phyloP scores from a whole-genome alignment of 2,329 filamentous ascomycete species.

The Clathrospora elynae region DNA sequence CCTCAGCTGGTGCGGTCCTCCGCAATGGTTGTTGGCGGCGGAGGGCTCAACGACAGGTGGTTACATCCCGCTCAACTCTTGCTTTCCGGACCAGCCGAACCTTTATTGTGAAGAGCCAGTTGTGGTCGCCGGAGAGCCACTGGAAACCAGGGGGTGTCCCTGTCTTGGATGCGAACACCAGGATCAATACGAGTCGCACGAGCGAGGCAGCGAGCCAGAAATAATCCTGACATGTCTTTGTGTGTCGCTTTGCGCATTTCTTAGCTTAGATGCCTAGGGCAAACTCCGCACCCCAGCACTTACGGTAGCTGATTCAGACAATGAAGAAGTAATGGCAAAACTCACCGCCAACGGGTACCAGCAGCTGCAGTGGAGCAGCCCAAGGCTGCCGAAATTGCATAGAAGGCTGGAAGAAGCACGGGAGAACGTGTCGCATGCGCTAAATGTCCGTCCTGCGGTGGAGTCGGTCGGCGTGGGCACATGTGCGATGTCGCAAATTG shows the following conservation, averaged over 20 bases:
- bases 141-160: conserved; percentile 15
- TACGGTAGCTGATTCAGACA: conserved; percentile 16
- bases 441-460: conserved; percentile 31
- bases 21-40: conserved; percentile 23
- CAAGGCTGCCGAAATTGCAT: conserved; percentile 38
- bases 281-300: conserved; percentile 11
- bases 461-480: conserved; percentile 23
- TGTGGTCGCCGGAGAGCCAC: conserved; percentile 19
- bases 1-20: conserved; percentile 27
- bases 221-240: conserved; percentile 37
- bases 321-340: conserved; percentile 23
- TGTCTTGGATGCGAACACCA: conserved; percentile 21
- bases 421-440: conserved; percentile 43
- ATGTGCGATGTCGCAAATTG: conserved; percentile 37
- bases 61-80: conserved; percentile 19
- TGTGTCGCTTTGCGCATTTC: conserved; percentile 23
- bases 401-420: conserved; percentile 48
- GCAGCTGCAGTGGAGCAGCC: conserved; percentile 29
- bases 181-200: conserved; percentile 39
- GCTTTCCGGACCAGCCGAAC: conserved; percentile 27
- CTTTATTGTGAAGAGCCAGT: conserved; percentile 24
- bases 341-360: conserved; percentile 37
- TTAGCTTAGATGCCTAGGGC: conserved; percentile 26
- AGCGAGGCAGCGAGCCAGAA: conserved; percentile 37
- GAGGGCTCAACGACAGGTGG: conserved; percentile 14